Evolutionary conservation across 345 rosid species (phyloP), one percentile per base, ranked within the genome.

Genomic region (Anacardium occidentale): DNA sequence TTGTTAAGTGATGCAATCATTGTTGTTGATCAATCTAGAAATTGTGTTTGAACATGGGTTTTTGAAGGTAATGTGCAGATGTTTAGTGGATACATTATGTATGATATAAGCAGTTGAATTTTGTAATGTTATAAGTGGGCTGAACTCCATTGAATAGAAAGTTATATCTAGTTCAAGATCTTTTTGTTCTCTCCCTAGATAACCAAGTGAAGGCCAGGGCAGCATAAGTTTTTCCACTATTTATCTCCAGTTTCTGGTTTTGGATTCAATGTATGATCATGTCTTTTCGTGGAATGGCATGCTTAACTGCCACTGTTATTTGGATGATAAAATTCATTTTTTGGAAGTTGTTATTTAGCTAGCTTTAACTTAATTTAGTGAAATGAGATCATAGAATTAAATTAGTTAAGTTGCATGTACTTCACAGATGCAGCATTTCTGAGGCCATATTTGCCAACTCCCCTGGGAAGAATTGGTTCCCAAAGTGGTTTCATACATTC

Each of bases 341-440:
- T 26, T 50, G 37, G 44, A 47, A 21, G 47, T 59, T 29, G 62
- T 61, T 42, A 55, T 62, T 37, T 24, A 32, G 40, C 66, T 24
- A 21, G 29, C 11, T 51, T 54, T 64, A 22, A 32, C 34, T 44
- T 68, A 52, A 45, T 26, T 58, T 61, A 26, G 54, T 14, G 60
- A 65, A 61, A 64, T 22, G 32, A 52, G 26, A 54, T 37, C 15
- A 1, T 21, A 25, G 40, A 61, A 54, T 3, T 59, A 32, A 78
- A 72, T 55, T 68, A 63, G 18, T 75, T 58, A 57, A 21, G 18
- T 55, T 64, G 59, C 45, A 7, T 72, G 73, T 74, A 68, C 64
- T 71, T 52, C 68, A 59, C 91, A 94, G 98, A 90, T 68, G 81
- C 84, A 57, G 78, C 81, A 63, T 88, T 94, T 82, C 62, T 94